A percentile compares a stretch with the other conserved stretches of the same genome.
phyloP scores from a whole-genome alignment of 371 early-diverging fungal species.

The Mucor mucedo region DNA sequence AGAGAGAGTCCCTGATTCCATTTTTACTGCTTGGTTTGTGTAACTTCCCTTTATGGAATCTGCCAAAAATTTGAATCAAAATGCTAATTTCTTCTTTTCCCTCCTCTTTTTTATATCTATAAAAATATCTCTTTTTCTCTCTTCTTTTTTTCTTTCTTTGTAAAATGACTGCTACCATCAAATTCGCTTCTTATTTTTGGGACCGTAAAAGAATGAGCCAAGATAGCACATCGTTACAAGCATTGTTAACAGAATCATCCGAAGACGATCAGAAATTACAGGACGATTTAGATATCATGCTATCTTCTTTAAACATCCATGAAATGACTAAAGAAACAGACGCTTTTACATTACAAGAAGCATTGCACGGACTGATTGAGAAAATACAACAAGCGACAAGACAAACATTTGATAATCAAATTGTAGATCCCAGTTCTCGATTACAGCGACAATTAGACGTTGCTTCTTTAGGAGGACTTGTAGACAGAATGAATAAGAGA shows the following conservation, averaged over 20 bases:
- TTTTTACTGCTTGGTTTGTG: not conserved
- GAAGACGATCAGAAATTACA: constrained; percentile 2
- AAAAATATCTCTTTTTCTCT: not conserved
- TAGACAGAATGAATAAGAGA: constrained; percentile 33
- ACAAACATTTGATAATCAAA: constrained; percentile 33
- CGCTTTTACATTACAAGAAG: constrained; percentile 8
- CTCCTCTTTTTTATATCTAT: not conserved
- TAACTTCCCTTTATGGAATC: too few relatives aligned
- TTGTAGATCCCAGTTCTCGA: constrained; percentile 17
- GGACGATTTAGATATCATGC: constrained; percentile 6
- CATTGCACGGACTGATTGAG: constrained; percentile 11
- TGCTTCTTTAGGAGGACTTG: constrained; percentile 20
- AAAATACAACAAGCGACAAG: constrained; percentile 27
- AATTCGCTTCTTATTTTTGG: not conserved
- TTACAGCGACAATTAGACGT: constrained; percentile 30
- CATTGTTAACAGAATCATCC: not conserved
- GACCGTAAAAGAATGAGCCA: not conserved
- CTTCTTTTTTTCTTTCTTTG: not conserved
- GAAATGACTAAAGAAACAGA: not conserved
- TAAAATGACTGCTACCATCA: not conserved
- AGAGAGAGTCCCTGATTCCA: not conserved
- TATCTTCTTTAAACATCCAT: not conserved
- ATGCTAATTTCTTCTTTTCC: too few relatives aligned
- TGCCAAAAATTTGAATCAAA: too few relatives aligned
- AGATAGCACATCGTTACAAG: not conserved